A percentile compares a stretch with the other conserved stretches of the same genome.
These are phyloP conservation scores for Ganoderma multipileum DNA, from an alignment of 1,284 basidiomycete genomes.

Conservation along the genomic window DNA sequence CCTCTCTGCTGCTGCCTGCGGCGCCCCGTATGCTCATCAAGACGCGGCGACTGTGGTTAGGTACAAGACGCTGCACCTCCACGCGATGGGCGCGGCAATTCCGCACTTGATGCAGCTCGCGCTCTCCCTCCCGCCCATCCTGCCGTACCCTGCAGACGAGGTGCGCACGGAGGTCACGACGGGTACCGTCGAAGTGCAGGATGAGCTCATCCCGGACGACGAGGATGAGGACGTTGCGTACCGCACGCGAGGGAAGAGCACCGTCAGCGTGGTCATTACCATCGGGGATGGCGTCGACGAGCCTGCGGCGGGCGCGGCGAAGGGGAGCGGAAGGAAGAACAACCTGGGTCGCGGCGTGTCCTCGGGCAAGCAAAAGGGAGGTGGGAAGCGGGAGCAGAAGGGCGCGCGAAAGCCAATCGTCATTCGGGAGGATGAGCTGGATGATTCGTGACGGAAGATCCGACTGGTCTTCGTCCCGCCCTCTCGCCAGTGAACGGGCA, in stretches of 20 bases:
- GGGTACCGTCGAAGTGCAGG: slow-evolving; percentile 78
- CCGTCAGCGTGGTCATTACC: slow-evolving; percentile 63
- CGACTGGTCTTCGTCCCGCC: neutral
- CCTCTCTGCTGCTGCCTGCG: neutral
- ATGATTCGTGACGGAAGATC: neutral
- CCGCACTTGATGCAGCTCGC: slow-evolving; percentile 79
- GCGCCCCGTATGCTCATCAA: neutral
- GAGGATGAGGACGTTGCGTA: slow-evolving; percentile 76
- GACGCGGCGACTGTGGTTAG: slow-evolving; percentile 44
- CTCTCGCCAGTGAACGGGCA: neutral
- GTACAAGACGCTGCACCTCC: slow-evolving; percentile 78
- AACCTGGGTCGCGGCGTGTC: neutral
- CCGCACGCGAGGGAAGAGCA: slow-evolving; percentile 73
- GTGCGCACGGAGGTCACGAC: slow-evolving; percentile 76
- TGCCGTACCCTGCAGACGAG: slow-evolving; percentile 73
- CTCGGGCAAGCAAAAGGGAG: neutral
- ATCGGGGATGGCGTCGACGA: slow-evolving; percentile 65
- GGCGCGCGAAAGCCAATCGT: neutral
- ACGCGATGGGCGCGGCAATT: slow-evolving; percentile 89
- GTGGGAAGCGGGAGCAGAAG: neutral
- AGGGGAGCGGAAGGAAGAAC: slow-evolving; percentile 30
- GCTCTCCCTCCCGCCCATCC: slow-evolving; percentile 74
- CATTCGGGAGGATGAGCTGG: neutral
- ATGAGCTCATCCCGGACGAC: slow-evolving; percentile 80
- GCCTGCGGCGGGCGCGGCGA: slow-evolving; percentile 35